A percentile compares a stretch with the other conserved stretches of the same genome.
phyloP scores from a whole-genome alignment of 1,284 basidiomycete genomes.

The Dichomitus squalens region DNA sequence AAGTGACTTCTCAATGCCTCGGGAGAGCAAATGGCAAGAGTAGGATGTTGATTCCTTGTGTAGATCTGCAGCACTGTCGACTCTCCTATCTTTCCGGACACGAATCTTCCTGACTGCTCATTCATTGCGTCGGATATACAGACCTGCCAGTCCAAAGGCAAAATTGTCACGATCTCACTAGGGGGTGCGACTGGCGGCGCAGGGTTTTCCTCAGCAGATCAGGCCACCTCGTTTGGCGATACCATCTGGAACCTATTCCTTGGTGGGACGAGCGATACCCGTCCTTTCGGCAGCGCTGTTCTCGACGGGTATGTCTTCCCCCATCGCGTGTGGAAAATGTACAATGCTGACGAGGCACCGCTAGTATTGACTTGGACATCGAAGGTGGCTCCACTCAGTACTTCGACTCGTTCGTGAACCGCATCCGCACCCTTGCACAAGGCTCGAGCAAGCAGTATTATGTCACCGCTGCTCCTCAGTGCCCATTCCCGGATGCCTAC shows the following conservation, averaged over 20 bases:
- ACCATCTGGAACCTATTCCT: conserved; percentile 70
- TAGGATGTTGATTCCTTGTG: neutral
- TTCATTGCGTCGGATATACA: conserved; percentile 58
- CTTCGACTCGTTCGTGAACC: conserved; percentile 56
- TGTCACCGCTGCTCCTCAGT: conserved; percentile 66
- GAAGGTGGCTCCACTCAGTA: conserved; percentile 57
- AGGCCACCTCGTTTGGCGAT: conserved; percentile 54
- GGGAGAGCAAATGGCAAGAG: too few species aligned
- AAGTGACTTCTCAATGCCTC: conserved; percentile 17
- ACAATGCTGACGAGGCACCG: neutral
- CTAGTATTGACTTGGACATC: conserved; percentile 62
- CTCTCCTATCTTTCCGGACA: conserved; percentile 52
- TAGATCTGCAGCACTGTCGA: conserved; percentile 52
- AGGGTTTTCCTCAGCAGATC: conserved; percentile 52
- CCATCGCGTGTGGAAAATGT: neutral
- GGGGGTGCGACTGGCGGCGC: conserved; percentile 62
- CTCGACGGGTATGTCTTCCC: conserved; percentile 58
- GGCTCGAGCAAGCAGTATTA: conserved; percentile 62
- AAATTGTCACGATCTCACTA: conserved; percentile 64
- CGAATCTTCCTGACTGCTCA: conserved; percentile 56
- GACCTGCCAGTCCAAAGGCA: conserved; percentile 63
- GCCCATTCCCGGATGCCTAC: conserved; percentile 64
- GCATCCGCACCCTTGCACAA: conserved; percentile 48
- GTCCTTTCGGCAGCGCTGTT: conserved; percentile 65
- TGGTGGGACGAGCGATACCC: conserved; percentile 53